Base-by-base conservation (phyloP, 2,329 filamentous ascomycete genomes). In the Colletotrichum brevisporum region DNA sequence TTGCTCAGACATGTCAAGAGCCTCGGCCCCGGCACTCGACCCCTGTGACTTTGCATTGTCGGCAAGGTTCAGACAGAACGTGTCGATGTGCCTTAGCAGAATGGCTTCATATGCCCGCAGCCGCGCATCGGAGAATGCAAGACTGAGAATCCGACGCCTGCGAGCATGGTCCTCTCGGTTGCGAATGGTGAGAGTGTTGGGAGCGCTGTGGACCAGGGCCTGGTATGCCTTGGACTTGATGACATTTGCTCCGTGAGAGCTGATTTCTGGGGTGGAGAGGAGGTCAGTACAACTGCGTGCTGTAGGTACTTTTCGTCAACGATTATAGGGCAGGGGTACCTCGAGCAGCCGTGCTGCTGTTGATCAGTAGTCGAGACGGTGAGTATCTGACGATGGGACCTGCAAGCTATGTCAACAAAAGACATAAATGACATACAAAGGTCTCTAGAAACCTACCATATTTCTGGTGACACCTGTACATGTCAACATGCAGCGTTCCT, bases 401-500 rank as follows among this genome's bases (percentile, higher is more conserved):
- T 63, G 13, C 5, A 8, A 5, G 4, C n/a, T 9, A 6, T 2
- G 36, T 41, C 51, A 74, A 68, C 43, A 70, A 47, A 4, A 65
- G 55, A 67, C 13, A 27, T 16, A 26, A n/a, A 4, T 55, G 6
- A 24, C 12, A 9, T 8, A 10, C 16, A 5, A 4, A n/a, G 16
- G 5, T 21, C 6, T 6, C 3, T 16, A 13, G 3, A 21, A 26
- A 53, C 36, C 39, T 16, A 67, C 81, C 81, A 58, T 78, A 76
- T 69, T 76, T 79, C 21, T 75, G 62, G 71, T 83, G 81, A 62
- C 74, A 77, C 21, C 71, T 56, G 18, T 71, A 76, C n/a, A 80
- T 76, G 5, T 80, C 76, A 1, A 78, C 13, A 52, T 82, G 80
- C 12, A 78, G 72, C 41, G 81, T 78, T 0, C 77, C 78, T 55